Evolutionary conservation across 345 rosid species (phyloP).

Genomic region (Murraya koenigii): DNA sequence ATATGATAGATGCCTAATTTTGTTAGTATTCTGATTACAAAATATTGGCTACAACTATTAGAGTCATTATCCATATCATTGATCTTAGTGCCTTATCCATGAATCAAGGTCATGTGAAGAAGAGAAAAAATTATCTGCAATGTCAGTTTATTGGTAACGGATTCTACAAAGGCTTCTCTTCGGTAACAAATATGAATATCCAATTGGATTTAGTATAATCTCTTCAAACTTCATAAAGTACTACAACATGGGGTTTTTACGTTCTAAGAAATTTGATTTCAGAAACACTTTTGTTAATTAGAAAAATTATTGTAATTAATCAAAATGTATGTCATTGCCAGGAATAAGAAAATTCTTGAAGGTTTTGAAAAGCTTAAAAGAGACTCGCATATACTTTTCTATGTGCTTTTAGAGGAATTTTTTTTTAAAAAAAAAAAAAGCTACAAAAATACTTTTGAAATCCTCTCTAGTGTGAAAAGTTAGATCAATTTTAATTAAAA

Average conservation of each 20-base stretch:
- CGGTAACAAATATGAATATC: background rate
- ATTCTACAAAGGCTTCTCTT: background rate
- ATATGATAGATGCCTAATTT: background rate
- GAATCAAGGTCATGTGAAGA: background rate
- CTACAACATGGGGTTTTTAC: background rate
- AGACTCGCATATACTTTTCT: no score
- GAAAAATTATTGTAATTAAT: no score
- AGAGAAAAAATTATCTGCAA: background rate
- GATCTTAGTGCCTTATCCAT: constrained; percentile 1
- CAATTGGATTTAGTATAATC: background rate
- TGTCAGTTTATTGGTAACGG: background rate
- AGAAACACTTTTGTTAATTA: no score
- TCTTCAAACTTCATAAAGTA: background rate
- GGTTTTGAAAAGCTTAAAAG: no score
- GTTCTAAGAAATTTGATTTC: no score
- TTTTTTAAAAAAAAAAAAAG: no score
- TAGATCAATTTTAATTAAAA: no score
- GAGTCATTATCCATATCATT: background rate
- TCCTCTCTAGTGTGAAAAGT: no score
- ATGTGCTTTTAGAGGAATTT: no score
- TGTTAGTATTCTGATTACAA: background rate
- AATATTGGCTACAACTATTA: background rate
- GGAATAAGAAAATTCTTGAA: no score
- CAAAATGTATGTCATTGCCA: no score
- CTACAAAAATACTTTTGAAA: no score